Evolutionary conservation across 225 moss, liverwort and hornwort species (phyloP).

Genomic region (Marchantia paleacea): DNA sequence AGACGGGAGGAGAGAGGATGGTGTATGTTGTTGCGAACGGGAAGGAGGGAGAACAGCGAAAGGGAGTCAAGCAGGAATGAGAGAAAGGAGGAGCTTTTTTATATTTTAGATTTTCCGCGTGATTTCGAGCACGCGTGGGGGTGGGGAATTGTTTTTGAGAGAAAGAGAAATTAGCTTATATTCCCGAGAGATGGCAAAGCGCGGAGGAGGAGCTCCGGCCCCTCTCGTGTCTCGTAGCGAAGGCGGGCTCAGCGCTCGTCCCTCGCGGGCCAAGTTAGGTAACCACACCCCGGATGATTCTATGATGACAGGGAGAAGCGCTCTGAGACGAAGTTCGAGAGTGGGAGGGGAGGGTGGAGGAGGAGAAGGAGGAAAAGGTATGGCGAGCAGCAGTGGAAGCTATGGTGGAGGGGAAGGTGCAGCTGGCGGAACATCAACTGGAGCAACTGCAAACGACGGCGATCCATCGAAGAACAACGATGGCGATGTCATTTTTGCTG

Average conservation of each 20-base stretch:
- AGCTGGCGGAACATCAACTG: conserved; percentile 2
- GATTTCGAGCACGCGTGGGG: background rate
- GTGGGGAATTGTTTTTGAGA: conserved; percentile 11
- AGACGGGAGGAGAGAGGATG: background rate
- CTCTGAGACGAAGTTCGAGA: conserved; percentile 24
- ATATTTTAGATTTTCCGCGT: background rate
- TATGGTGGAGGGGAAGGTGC: conserved; percentile 29
- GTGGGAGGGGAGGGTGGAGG: conserved; percentile 10
- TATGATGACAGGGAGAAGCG: conserved; percentile 12
- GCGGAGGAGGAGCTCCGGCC: conserved; percentile 18
- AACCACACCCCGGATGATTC: conserved; percentile 15
- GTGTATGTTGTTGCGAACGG: background rate
- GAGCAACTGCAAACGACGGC: background rate
- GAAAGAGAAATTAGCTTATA: conserved; percentile 19
- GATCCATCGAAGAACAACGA: conserved; percentile 19
- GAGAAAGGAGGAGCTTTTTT: background rate
- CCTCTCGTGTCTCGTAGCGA: conserved; percentile 18
- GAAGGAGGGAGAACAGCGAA: background rate
- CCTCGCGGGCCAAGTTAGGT: conserved; percentile 18
- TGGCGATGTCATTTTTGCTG: background rate
- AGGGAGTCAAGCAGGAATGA: background rate
- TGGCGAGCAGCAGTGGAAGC: conserved; percentile 34
- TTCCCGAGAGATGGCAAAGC: conserved; percentile 15
- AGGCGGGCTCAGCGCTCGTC: conserved; percentile 5
- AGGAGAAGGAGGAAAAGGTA: conserved; percentile 16